Evolutionary conservation across 2,329 filamentous ascomycete genomes (phyloP).

Genomic region (Scleromitrula shiraiana): DNA sequence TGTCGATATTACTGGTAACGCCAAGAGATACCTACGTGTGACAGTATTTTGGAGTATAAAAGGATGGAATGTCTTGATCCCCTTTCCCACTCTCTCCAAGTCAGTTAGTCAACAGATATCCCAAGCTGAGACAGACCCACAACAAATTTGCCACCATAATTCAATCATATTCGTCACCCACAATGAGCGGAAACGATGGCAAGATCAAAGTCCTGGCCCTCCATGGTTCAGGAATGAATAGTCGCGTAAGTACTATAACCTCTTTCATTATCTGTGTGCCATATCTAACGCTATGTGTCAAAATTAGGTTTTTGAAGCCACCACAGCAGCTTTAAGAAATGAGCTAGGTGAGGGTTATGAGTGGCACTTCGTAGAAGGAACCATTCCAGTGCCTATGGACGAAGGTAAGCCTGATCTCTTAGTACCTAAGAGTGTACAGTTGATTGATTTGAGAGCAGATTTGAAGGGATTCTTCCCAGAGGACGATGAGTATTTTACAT

Average conservation of each 20-base stretch:
- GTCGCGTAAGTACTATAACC: neutral
- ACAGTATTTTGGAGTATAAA: too few relatives aligned
- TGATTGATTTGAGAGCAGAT: neutral
- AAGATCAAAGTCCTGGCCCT: neutral
- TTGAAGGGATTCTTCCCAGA: neutral
- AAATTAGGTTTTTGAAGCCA: neutral
- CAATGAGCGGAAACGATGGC: neutral
- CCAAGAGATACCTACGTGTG: too few relatives aligned
- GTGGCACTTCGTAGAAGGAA: conserved; percentile 14
- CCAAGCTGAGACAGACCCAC: neutral
- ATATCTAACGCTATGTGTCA: too few relatives aligned
- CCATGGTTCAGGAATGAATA: neutral
- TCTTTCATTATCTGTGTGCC: too few relatives aligned
- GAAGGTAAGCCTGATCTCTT: neutral
- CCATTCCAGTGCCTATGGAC: neutral
- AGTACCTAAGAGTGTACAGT: neutral
- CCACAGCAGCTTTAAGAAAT: conserved; percentile 12
- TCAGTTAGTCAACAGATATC: too few relatives aligned
- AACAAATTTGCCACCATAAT: neutral
- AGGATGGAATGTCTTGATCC: too few relatives aligned
- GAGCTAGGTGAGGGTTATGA: conserved; percentile 12
- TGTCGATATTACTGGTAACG: too few relatives aligned
- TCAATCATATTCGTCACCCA: neutral
- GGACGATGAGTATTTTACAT: conserved; percentile 5
- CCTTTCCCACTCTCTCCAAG: too few relatives aligned